Conservation (phyloP, 305 asterid genomes). For the Fraxinus latifolia region DNA sequence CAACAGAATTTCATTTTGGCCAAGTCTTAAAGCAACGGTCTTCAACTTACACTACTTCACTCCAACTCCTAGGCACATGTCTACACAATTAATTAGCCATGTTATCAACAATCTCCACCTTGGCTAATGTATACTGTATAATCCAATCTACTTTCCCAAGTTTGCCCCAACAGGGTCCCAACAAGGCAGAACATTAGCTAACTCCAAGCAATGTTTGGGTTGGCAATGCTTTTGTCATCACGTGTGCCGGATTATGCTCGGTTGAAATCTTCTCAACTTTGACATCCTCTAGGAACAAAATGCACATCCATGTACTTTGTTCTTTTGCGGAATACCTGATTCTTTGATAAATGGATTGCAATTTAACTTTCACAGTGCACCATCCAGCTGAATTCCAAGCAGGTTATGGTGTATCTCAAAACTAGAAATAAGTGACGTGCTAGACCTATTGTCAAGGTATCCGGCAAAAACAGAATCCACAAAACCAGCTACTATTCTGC, state of each 20-base stretch:
- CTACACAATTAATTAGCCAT: background rate
- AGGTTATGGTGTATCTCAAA: background rate
- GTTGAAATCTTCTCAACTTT: background rate
- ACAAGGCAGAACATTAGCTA: background rate
- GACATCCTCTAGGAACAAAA: background rate
- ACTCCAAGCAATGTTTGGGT: background rate
- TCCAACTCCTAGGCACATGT: background rate
- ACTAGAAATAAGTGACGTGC: background rate
- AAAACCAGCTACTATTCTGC: background rate
- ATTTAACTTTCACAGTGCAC: background rate
- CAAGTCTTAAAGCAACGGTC: background rate
- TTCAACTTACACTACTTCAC: background rate
- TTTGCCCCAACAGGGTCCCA: background rate
- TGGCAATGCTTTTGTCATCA: background rate
- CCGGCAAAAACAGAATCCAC: background rate
- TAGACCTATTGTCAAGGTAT: background rate
- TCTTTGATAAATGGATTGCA: background rate
- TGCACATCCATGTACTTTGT: background rate
- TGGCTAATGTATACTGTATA: background rate
- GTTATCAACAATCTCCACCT: background rate
- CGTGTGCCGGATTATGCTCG: background rate
- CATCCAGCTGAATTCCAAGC: background rate
- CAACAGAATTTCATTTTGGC: background rate
- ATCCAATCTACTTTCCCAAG: background rate
- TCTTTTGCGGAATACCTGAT: background rate